Base-by-base conservation (phyloP, 2,329 filamentous ascomycete species). In the Cordyceps javanica region DNA sequence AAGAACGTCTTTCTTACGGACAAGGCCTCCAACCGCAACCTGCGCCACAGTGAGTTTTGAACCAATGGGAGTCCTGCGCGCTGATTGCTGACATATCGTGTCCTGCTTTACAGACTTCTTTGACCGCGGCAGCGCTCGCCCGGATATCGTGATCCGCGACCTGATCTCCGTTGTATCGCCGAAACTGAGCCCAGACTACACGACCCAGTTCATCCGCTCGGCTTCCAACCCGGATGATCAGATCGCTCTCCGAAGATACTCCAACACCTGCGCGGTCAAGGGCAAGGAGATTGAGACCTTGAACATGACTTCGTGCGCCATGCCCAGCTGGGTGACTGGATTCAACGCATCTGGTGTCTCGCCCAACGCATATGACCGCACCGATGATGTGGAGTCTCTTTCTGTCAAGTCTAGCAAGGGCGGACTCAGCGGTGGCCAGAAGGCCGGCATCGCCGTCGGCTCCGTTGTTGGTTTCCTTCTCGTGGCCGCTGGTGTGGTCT, bases 1-100 rank as follows among this genome's bases (percentile, higher is more conserved):
- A 56, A 45, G 16, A 59, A 59, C n/a, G 57, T 59, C 25, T 59
- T 28, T 28, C 52, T 59, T 8, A 41, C 48, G 5, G 57, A 59
- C 53, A 59, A 59, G 52, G 53, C 57, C 1, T 23, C 26, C 2
- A 59, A 59, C 32, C 52, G 57, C 8, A 59, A 59, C n/a, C 16
- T 44, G 34, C 57, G 57, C 10, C 57, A 59, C 28, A 59, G 57
- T 59, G 23, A 51, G 57, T 49, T 21, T 14, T n/a, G n/a, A n/a
- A n/a, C n/a, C n/a, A n/a, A n/a, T n/a, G n/a, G n/a, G n/a, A n/a
- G n/a, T n/a, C n/a, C n/a, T n/a, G n/a, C n/a, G n/a, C n/a, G n/a
- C n/a, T n/a, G n/a, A n/a, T n/a, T n/a, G n/a, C n/a, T n/a, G n/a
- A n/a, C 21, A 6, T 19, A 5, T 19, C 36, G 16, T 19, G 16